Evolutionary conservation across 495 filamentous ascomycete species (phyloP), one percentile per base, ranked within the genome.

Genomic region (Podospora appendiculata): DNA sequence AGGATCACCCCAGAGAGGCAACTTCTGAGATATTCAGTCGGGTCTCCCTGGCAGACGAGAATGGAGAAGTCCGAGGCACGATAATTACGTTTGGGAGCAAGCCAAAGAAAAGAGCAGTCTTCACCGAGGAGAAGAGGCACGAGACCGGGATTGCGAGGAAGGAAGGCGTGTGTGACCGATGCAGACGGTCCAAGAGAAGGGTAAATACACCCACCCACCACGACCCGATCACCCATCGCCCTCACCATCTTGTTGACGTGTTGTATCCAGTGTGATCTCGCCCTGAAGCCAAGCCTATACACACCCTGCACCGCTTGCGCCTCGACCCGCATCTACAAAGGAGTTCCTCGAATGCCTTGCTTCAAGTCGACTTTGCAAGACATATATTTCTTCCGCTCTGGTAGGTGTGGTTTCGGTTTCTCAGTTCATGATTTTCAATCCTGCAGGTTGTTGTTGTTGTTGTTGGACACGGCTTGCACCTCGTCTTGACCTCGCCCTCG

Each of bases 101-200:
- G 4, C 17, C 9, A 12, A 61, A 46, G 35, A 58, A 25, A 18
- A 42, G 59, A 19, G 16, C 49, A 17, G 5, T 46, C 0, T 54
- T 61, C n/a, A 58, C 3, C 18, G 35, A 43, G 25, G 53, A 67
- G 10, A 60, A 67, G 56, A 53, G 52, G 9, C 40, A 25, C n/a
- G 48, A 54, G 39, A 61, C 62, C 5, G 55, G 50, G 4, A 19
- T 54, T 7, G 64, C 59, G 0, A 55, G 61, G 52, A 56, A 49
- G 25, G 51, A 60, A 14, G 64, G 64, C 1, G 62, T 67, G 1
- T 67, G 64, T 19, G 3, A 16, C 1, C 52, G 59, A 32, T 67
- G 64, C 40, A 62, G 63, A 17, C 42, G 25, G 17, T 58, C 57
- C 1, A 67, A 67, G 50, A 54, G 61, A 57, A 55, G 57, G 55